Base-by-base conservation (phyloP, 2,329 filamentous ascomycete genomes). In the Xylaria sp. region DNA sequence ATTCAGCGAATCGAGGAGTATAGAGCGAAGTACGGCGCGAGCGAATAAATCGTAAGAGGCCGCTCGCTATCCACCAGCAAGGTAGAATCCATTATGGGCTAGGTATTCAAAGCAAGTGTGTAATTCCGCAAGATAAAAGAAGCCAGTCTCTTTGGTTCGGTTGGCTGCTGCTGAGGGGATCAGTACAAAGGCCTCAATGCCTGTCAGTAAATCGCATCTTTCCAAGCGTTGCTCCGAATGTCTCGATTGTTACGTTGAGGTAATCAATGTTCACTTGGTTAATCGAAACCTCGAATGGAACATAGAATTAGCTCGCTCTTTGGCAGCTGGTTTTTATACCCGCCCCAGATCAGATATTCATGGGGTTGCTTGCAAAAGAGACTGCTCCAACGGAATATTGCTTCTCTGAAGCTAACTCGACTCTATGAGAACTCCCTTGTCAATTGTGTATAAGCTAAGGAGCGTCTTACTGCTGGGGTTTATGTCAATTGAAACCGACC, bases 1-100 rank as follows among this genome's bases (percentile, higher is more conserved):
- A 84, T 92, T 72, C 84, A 85, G 82, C 85, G 85, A 69, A 90
- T 93, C 79, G 89, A 93, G 82, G 91, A 90, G 78, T 97, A 97
- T 81, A 89, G 92, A 65, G 80, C 81, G 55, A 87, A 87, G 82
- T 92, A 89, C 80, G 89, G 87, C 79, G 87, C 89, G 23, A 87
- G 81, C 62, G 88, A 90, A 77, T 88, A 77, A 76, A 56, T 41
- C 9, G 13, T 34, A 20, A 56, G 51, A 54, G 8, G 23, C 23
- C 23, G 44, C 54, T 15, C 39, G n/a, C 52, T n/a, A 20, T 39
- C 15, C 20, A 39, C 34, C 25, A n/a, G 28, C 32, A 18, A 18
- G 41, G 10, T 60, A 37, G 37, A 50, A 6, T 46, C 41, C 25
- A 13, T n/a, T 39, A 13, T 37, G 8, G 41, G 46, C 28, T 62